Percentiles rank a stretch among this genome's conserved stretches.
phyloP scores from a whole-genome alignment of 1,284 basidiomycete genomes.

The Trichosporon inkin region DNA sequence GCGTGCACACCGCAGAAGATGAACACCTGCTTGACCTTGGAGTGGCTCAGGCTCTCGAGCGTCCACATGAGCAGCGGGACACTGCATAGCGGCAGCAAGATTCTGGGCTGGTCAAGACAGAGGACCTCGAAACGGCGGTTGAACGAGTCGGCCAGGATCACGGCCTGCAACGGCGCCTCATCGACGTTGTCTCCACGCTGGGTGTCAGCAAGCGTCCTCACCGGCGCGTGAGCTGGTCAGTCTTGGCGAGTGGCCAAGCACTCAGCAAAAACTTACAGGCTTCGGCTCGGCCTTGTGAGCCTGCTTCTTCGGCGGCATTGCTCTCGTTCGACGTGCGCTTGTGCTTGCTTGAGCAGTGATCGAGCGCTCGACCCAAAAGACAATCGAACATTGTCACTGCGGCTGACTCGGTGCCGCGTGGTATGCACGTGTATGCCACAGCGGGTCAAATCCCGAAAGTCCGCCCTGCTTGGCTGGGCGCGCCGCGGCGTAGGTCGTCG shows the following conservation, averaged over 20 bases:
- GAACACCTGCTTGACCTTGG: conserved; percentile 92
- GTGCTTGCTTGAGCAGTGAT: not conserved
- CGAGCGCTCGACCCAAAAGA: not conserved
- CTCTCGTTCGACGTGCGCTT: not conserved
- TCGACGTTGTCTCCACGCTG: conserved; percentile 53
- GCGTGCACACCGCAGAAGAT: conserved; percentile 85
- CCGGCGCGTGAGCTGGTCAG: too few species aligned
- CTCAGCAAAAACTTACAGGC: not conserved
- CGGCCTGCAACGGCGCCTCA: conserved; percentile 80
- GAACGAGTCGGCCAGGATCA: conserved; percentile 91
- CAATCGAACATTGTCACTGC: not conserved
- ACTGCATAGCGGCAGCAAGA: conserved; percentile 88
- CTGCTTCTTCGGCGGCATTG: conserved; percentile 46
- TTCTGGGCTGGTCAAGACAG: conserved; percentile 74
- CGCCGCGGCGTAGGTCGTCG: conserved; percentile 10
- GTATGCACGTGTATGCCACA: conserved; percentile 9
- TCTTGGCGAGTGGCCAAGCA: too few species aligned
- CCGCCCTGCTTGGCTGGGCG: conserved; percentile 4
- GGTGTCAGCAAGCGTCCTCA: too few species aligned
- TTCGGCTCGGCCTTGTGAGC: conserved; percentile 32
- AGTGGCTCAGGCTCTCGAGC: conserved; percentile 83
- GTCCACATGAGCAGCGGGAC: conserved; percentile 93
- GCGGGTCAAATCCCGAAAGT: conserved; percentile 7
- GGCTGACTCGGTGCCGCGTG: conserved; percentile 4
- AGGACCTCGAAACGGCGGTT: conserved; percentile 87